These are phyloP conservation scores for Psilocybe subaeruginosa DNA, from an alignment of 768 basidiomycete genomes.

Conservation along the genomic window DNA sequence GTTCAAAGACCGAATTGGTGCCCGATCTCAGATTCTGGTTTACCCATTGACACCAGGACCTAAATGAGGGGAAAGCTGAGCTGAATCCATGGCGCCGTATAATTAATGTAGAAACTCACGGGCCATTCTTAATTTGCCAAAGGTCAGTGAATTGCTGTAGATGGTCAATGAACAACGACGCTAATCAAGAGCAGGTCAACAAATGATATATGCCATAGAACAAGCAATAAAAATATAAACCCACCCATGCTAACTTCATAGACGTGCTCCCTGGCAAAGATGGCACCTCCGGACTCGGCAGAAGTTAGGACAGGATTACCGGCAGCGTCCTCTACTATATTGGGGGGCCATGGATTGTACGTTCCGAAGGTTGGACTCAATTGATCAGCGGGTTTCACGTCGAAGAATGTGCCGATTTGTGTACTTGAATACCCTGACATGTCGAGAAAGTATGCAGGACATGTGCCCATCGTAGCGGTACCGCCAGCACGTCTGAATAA, in stretches of 20 bases:
- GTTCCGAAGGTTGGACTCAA: slow-evolving; percentile 5
- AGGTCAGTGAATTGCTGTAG: slow-evolving; percentile 7
- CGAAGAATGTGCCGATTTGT: slow-evolving; percentile 1
- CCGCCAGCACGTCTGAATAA: slow-evolving; percentile 4
- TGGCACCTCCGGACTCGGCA: background rate
- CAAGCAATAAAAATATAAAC: background rate
- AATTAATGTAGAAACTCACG: slow-evolving; percentile 1
- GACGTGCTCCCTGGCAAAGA: slow-evolving; percentile 7
- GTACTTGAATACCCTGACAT: slow-evolving; percentile 8
- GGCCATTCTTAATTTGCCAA: background rate
- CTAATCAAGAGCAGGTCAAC: background rate
- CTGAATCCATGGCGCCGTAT: background rate
- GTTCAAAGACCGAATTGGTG: slow-evolving; percentile 7
- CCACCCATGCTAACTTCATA: slow-evolving; percentile 10
- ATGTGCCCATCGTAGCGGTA: slow-evolving; percentile 3
- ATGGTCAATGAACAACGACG: slow-evolving; percentile 6
- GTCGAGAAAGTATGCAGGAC: slow-evolving; percentile 4
- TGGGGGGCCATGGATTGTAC: slow-evolving; percentile 7
- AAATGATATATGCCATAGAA: no score
- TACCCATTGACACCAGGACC: slow-evolving; percentile 9
- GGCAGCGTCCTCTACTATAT: background rate
- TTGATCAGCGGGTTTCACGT: slow-evolving; percentile 5
- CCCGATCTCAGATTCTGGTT: slow-evolving; percentile 6
- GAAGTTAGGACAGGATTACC: slow-evolving; percentile 4
- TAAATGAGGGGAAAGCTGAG: background rate